A percentile compares a stretch with the other conserved stretches of the same genome.
These are phyloP conservation scores for Centrapalus pauciflorus DNA, from an alignment of 129 eudicot genomes.

Conservation along the genomic window DNA sequence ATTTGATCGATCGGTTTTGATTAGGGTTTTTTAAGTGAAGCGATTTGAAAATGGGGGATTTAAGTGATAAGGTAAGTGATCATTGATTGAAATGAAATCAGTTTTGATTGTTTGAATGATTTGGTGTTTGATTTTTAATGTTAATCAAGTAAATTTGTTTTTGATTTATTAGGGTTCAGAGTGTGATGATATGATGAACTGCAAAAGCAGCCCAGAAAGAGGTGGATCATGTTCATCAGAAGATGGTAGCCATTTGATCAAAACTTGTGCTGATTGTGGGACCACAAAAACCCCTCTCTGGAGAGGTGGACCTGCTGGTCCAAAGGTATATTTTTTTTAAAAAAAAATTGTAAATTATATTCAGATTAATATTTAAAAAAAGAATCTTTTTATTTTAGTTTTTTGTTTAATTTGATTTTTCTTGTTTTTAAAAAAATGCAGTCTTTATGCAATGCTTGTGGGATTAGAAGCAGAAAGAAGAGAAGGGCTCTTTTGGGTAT, in stretches of 20 bases:
- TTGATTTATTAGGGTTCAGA: constrained; percentile 52
- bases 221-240: constrained; percentile 42
- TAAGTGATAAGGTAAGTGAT: constrained; percentile 74
- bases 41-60: constrained; percentile 56
- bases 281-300: constrained; percentile 95
- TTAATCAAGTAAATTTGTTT: background rate
- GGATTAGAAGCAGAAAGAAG: constrained; percentile 90
- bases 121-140: constrained; percentile 2
- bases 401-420: constrained; percentile 12
- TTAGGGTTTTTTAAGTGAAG: background rate
- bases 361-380: background rate
- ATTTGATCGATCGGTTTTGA: background rate
- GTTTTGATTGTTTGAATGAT: background rate
- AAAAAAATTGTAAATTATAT: background rate
- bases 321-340: constrained; percentile 47
- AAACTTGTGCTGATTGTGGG: constrained; percentile 88
- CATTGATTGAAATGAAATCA: background rate
- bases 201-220: constrained; percentile 45
- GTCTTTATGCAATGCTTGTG: constrained; percentile 97
- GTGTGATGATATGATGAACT: constrained; percentile 44
- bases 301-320: constrained; percentile 99
- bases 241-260: constrained; percentile 30
- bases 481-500: constrained; percentile 74
- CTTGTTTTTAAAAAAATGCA: constrained; percentile 24
- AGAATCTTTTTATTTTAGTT: no score